These are phyloP conservation scores for Tarenaya hassleriana DNA, from an alignment of 345 rosid genomes.

Conservation along the genomic window DNA sequence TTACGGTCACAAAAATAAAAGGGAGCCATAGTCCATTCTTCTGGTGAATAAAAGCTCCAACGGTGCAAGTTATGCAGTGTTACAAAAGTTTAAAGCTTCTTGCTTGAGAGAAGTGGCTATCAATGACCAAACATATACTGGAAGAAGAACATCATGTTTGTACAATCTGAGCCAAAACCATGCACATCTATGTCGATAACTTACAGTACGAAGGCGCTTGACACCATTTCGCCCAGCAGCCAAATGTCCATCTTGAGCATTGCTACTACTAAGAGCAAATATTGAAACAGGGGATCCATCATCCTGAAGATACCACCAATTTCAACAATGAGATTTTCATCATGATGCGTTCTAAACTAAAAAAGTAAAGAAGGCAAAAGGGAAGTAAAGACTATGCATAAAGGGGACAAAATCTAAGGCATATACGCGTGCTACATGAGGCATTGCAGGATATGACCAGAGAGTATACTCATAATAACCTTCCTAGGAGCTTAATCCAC, in stretches of 20 bases:
- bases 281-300: conserved; percentile 94
- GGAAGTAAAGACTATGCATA: not conserved
- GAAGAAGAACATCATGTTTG: not conserved
- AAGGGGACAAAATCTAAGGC: not conserved
- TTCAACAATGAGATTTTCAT: not conserved
- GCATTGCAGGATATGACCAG: not conserved
- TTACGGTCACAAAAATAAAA: conserved; percentile 1
- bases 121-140: not conserved
- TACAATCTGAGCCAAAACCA: conserved; percentile 6
- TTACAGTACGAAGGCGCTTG: conserved; percentile 97
- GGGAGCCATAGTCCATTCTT: not conserved
- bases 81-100: not conserved
- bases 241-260: conserved; percentile 80
- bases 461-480: not conserved
- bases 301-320: conserved; percentile 45
- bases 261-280: conserved; percentile 71
- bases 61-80: no score
- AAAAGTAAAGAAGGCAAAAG: not conserved
- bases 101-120: not conserved
- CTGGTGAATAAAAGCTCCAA: conserved; percentile 6
- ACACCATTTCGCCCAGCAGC: conserved; percentile 96
- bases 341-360: not conserved
- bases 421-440: not conserved
- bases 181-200: conserved; percentile 11
- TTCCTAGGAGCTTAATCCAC: conserved; percentile 6